Base-by-base conservation (phyloP, 2,329 filamentous ascomycete species). In the Xylaria sp. region DNA sequence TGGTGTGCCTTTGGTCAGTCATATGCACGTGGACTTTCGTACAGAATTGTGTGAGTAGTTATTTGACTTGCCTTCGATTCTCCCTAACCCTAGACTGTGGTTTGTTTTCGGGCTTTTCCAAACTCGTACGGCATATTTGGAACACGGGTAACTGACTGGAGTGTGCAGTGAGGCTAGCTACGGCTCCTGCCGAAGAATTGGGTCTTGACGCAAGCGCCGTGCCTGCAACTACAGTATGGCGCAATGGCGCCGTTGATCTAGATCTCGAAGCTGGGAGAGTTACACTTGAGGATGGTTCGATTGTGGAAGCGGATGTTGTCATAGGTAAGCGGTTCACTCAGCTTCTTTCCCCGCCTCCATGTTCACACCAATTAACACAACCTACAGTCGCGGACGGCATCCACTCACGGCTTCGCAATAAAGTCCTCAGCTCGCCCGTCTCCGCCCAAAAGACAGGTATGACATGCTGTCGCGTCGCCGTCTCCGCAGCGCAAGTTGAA, bases 331-430 rank as follows among this genome's bases (percentile, higher is more conserved):
- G 2, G 4, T 9, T 42, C 1, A 12, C 11, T n/a, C 6, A 1
- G 19, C n/a, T 17, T 38, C 9, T n/a, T 3, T 21, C n/a, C 15
- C 33, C 31, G 14, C 21, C 8, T 31, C n/a, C 19, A 19, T 46
- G 8, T n/a, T n/a, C n/a, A n/a, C n/a, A n/a, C n/a, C n/a, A n/a
- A n/a, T n/a, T n/a, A n/a, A n/a, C n/a, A n/a, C n/a, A n/a, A n/a
- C n/a, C n/a, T n/a, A n/a, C 46, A 71, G 69, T 65, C 19, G 66
- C 69, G 12, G 70, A 72, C 43, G 70, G 70, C 23, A 68, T 72
- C 15, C 69, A 72, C 64, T 72, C 69, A 23, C 66, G 60, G n/a
- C 35, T 71, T 12, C 57, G 70, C 19, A 62, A 65, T 4, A 56
- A 56, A 19, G 65, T 72, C 35, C 62, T 65, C n/a, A 59, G 65